A percentile compares a stretch with the other conserved stretches of the same genome.
phyloP scores from a whole-genome alignment of 495 filamentous ascomycete genomes.

The Neurospora tetrasperma region DNA sequence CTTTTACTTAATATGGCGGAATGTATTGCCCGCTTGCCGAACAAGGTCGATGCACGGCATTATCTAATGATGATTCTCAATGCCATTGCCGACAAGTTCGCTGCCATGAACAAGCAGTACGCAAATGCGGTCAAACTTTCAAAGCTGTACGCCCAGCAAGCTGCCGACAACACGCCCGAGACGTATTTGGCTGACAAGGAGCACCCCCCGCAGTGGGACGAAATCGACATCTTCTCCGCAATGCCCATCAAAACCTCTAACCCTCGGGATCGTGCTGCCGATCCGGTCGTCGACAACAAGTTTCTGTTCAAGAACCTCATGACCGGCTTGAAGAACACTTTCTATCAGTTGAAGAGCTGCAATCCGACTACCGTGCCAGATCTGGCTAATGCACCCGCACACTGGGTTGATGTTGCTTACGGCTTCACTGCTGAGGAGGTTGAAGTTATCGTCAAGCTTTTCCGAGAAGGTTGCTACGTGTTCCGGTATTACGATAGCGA shows the following conservation, averaged over 20 bases:
- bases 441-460: constrained; percentile 89
- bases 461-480: constrained; percentile 89
- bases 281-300: constrained; percentile 95
- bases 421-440: constrained; percentile 98
- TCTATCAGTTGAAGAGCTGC: constrained; percentile 87
- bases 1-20: constrained; percentile 95
- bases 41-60: constrained; percentile 88
- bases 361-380: constrained; percentile 66
- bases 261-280: constrained; percentile 78
- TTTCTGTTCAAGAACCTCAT: constrained; percentile 98
- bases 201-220: constrained; percentile 82
- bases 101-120: constrained; percentile 94
- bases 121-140: constrained; percentile 89
- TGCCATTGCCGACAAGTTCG: constrained; percentile 96
- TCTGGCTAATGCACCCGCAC: constrained; percentile 62
- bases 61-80: constrained; percentile 96
- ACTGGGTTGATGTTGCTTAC: constrained; percentile 93
- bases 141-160: constrained; percentile 54
- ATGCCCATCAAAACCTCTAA: constrained; percentile 94
- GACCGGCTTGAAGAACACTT: constrained; percentile 91
- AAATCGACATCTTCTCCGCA: constrained; percentile 93
- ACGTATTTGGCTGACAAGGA: constrained; percentile 76
- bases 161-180: constrained; percentile 58
- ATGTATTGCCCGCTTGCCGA: constrained; percentile 80
- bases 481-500: constrained; percentile 94